These are phyloP conservation scores for Solanum phureja DNA, from an alignment of 257 asterid species.

Conservation along the genomic window DNA sequence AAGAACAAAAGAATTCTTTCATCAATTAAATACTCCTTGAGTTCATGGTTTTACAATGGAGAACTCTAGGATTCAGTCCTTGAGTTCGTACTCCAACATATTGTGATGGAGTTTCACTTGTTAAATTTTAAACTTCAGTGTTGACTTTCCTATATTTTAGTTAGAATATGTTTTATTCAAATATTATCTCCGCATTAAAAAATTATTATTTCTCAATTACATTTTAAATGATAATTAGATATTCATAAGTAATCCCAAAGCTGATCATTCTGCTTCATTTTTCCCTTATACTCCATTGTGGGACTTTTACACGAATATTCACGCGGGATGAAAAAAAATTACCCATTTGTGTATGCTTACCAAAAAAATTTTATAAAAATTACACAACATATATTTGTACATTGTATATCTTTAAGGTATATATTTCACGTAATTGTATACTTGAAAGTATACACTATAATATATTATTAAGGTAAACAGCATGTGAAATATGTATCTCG, in stretches of 20 bases:
- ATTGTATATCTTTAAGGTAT: neutral
- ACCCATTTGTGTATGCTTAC: neutral
- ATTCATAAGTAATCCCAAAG: too few species aligned
- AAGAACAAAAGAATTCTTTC: neutral
- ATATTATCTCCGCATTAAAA: neutral
- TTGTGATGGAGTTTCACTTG: too few species aligned
- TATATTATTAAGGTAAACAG: neutral
- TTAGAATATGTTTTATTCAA: neutral
- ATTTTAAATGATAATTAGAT: neutral
- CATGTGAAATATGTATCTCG: neutral
- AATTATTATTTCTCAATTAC: neutral
- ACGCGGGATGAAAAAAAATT: too few species aligned
- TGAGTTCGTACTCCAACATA: neutral
- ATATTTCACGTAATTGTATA: neutral
- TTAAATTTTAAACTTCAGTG: neutral
- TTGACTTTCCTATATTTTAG: neutral
- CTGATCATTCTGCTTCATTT: too few species aligned
- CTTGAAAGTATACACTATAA: neutral
- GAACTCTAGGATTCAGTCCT: too few species aligned
- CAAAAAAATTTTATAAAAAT: neutral
- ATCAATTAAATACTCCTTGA: neutral
- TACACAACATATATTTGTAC: neutral
- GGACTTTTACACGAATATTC: neutral
- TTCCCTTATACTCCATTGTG: neutral
- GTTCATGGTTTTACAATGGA: too few species aligned